These are phyloP conservation scores for Durio zibethinus DNA, from an alignment of 345 rosid species.

Conservation along the genomic window DNA sequence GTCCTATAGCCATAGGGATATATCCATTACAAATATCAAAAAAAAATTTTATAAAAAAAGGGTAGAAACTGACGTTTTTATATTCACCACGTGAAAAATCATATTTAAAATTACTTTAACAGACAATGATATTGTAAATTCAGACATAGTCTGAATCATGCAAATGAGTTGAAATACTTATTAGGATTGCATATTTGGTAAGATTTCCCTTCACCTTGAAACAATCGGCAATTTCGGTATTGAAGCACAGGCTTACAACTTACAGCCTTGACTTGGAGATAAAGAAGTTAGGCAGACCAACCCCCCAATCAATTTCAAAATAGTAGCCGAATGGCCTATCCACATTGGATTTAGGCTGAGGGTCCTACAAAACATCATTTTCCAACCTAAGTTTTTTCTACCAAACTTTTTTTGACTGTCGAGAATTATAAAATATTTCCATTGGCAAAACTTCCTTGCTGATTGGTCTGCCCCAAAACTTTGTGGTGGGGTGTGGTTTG, in stretches of 20 bases:
- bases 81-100: neutral
- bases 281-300: constrained; percentile 14
- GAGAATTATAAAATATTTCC: neutral
- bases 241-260: neutral
- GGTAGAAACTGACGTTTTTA: neutral
- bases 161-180: neutral
- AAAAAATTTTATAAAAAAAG: no score
- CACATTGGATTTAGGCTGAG: neutral
- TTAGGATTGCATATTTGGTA: neutral
- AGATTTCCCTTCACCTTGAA: neutral
- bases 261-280: neutral
- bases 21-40: neutral
- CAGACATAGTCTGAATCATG: neutral
- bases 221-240: neutral
- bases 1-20: no score
- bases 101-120: neutral
- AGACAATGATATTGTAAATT: neutral
- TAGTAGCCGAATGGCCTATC: neutral
- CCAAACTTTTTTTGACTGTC: neutral
- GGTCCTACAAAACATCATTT: constrained; percentile 13
- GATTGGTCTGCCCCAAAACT: neutral
- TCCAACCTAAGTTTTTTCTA: neutral
- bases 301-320: neutral
- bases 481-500: neutral
- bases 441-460: neutral